A percentile compares a stretch with the other conserved stretches of the same genome.
Conservation (phyloP, 148 eudicot genomes). For the Suaeda aralocaspica region DNA sequence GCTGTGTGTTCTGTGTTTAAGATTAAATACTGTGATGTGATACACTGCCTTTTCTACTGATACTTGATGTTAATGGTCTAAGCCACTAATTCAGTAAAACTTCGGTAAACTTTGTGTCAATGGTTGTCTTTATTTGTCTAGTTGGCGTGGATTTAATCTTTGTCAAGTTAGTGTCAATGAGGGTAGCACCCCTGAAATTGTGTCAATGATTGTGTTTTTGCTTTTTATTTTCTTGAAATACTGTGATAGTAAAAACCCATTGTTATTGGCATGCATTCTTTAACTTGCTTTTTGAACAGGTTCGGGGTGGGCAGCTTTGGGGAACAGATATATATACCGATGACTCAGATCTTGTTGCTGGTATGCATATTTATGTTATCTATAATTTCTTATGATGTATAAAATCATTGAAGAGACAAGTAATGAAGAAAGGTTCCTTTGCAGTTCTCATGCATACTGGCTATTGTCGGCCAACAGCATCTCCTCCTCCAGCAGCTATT, state of each 20-base stretch:
- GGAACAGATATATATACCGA: slow-evolving; percentile 96
- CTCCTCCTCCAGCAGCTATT: slow-evolving; percentile 77
- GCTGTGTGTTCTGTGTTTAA: too few species aligned
- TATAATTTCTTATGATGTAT: neutral
- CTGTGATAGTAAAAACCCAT: neutral
- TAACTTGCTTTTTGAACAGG: slow-evolving; percentile 48
- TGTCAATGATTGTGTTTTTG: too few species aligned
- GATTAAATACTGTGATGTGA: too few species aligned
- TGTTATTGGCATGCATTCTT: slow-evolving; percentile 1
- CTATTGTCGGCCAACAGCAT: slow-evolving; percentile 85
- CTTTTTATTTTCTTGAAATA: slow-evolving; percentile 1
- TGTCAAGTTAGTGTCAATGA: too few species aligned
- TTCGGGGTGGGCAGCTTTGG: slow-evolving; percentile 97
- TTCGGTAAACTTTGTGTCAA: too few species aligned
- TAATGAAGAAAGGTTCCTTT: slow-evolving; percentile 18
- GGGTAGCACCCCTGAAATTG: too few species aligned
- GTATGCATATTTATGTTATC: slow-evolving; percentile 36
- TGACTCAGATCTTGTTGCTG: slow-evolving; percentile 99
- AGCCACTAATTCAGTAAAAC: neutral
- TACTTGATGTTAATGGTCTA: neutral
- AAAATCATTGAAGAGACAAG: neutral
- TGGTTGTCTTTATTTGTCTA: too few species aligned
- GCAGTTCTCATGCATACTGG: slow-evolving; percentile 98
- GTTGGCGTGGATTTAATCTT: too few species aligned
- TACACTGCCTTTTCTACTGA: neutral